Evolutionary conservation across 805 yeast species (phyloP).

Genomic region (Dipodascus geniculatus): DNA sequence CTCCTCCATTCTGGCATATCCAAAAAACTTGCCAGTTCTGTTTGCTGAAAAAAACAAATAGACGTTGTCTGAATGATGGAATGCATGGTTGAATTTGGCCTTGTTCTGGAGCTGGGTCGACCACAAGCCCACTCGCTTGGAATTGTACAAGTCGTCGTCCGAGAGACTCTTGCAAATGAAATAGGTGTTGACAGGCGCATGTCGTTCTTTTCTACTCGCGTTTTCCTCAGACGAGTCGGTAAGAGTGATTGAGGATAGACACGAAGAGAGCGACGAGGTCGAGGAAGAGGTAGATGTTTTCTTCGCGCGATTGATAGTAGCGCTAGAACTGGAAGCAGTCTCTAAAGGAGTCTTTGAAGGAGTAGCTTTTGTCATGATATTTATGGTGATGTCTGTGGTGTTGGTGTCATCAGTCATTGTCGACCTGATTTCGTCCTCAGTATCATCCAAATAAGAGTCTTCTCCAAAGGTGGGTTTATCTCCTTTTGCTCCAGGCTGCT

Average conservation of each 20-base stretch:
- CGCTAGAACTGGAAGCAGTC: no score
- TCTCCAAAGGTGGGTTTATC: no score
- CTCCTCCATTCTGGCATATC: conserved; percentile 29
- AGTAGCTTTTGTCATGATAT: not conserved
- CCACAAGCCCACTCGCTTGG: conserved; percentile 26
- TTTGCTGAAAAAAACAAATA: conserved; percentile 31
- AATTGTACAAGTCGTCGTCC: conserved; percentile 26
- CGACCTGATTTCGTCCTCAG: no score
- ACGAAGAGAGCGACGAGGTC: not conserved
- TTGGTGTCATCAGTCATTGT: no score
- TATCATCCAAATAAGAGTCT: no score
- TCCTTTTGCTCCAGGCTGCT: no score
- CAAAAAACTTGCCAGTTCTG: conserved; percentile 29
- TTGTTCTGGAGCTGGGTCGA: conserved; percentile 32
- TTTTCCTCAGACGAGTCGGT: no score
- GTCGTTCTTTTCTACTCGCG: no score
- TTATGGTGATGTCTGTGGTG: no score
- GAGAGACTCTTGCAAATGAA: conserved; percentile 32
- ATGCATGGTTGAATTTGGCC: conserved; percentile 28
- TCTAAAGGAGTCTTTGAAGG: not conserved
- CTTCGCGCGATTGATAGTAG: no score
- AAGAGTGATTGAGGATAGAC: not conserved
- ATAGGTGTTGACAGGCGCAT: conserved; percentile 18
- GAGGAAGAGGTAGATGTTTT: not conserved
- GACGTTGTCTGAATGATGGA: conserved; percentile 23